These are phyloP conservation scores for Sphaerobolus stellatus DNA, from an alignment of 1,284 basidiomycete species.

Conservation along the genomic window DNA sequence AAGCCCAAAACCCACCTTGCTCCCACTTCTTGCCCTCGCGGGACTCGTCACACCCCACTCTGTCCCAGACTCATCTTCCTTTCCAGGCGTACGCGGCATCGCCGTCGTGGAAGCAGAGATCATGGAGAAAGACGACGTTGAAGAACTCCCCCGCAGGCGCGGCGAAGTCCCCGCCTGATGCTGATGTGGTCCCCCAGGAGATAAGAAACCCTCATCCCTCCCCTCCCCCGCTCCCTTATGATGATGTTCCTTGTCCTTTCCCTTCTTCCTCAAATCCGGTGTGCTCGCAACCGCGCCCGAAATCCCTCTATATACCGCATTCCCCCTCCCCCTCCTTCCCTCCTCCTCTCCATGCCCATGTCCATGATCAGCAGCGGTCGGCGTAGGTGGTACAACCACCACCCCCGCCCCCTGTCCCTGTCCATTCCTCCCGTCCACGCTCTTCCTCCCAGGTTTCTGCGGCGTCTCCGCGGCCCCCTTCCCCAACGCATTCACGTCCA, in stretches of 20 bases:
- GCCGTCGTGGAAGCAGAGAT: not conserved
- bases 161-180: not conserved
- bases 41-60: conserved; percentile 54
- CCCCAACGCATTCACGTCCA: conserved; percentile 68
- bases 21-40: conserved; percentile 31
- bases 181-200: conserved; percentile 5
- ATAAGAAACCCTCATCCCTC: conserved; percentile 5
- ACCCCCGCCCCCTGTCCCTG: no score
- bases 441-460: conserved; percentile 12
- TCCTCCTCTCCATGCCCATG: conserved; percentile 55
- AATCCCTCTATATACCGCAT: conserved; percentile 81
- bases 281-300: conserved; percentile 83
- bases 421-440: not conserved
- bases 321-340: conserved; percentile 65
- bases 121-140: conserved; percentile 10
- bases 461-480: conserved; percentile 35
- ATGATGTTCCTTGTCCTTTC: conserved; percentile 52
- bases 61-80: conserved; percentile 14
- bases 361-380: conserved; percentile 31
- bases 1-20: conserved; percentile 52
- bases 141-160: conserved; percentile 10
- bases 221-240: not conserved
- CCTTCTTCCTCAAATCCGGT: conserved; percentile 85
- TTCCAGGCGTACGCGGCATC: conserved; percentile 1
- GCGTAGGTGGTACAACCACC: conserved; percentile 58